A percentile compares a stretch with the other conserved stretches of the same genome.
Conservation (phyloP, 768 basidiomycete species). For the Xerocomus spinulosus region DNA sequence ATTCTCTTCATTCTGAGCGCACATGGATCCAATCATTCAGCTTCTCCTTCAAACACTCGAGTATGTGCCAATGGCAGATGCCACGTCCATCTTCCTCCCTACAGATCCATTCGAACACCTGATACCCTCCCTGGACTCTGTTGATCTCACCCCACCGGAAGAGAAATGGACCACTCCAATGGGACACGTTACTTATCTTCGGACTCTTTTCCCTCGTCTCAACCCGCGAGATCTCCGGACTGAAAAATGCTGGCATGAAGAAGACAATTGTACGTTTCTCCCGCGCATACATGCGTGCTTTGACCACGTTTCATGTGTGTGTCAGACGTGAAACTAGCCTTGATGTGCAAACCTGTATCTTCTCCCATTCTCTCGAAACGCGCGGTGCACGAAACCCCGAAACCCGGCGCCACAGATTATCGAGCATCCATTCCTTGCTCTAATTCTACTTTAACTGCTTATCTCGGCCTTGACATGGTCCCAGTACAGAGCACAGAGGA, state of each 20-base stretch:
- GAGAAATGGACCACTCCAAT: constrained; percentile 37
- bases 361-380: constrained; percentile 42
- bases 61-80: constrained; percentile 45
- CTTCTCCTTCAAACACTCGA: constrained; percentile 38
- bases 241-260: constrained; percentile 36
- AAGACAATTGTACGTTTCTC: constrained; percentile 31
- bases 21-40: constrained; percentile 27
- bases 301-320: background rate
- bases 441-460: constrained; percentile 17
- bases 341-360: constrained; percentile 34
- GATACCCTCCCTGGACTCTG: constrained; percentile 31
- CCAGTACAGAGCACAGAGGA: constrained; percentile 31
- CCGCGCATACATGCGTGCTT: constrained; percentile 16
- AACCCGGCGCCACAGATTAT: constrained; percentile 30
- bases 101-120: constrained; percentile 51
- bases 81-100: constrained; percentile 48
- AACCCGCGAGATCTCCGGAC: constrained; percentile 30
- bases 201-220: constrained; percentile 12
- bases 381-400: constrained; percentile 46
- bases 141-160: constrained; percentile 36
- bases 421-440: constrained; percentile 25
- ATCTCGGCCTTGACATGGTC: constrained; percentile 23
- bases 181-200: constrained; percentile 19
- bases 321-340: constrained; percentile 25
- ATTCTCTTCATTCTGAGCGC: background rate